Evolutionary conservation across 2,329 filamentous ascomycete genomes (phyloP), one percentile per base, ranked within the genome.

Genomic region (Talaromyces piceae): DNA sequence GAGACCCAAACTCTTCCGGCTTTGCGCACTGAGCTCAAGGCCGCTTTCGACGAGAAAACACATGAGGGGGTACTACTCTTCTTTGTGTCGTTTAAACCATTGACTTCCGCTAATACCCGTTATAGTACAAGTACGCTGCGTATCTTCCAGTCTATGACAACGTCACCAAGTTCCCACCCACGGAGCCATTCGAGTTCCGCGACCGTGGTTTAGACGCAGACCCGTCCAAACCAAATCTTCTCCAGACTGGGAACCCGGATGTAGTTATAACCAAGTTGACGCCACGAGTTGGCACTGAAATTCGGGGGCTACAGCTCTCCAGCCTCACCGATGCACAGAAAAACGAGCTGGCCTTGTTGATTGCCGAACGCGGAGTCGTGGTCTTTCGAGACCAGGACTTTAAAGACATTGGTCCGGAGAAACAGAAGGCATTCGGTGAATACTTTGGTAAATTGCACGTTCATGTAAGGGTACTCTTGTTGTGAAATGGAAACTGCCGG

Each of bases 321-420:
- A 67, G 70, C 49, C 65, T 78, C 33, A 75, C 66, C 3, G 68
- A 76, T 43, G 62, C 62, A 1, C 74, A 77, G 56, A 77, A 76
- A 63, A 73, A 77, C 49, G 74, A 77, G 46, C 68, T 77, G 11
- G 74, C 74, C 2, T 63, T 73, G 9, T 59, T 77, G 23, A 72
- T 78, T 33, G 48, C 63, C 4, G 52, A 59, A 33, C 49, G 57
- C 11, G 56, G 54, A 11, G 50, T 54, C 23, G 54, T 57, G 11
- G 52, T 57, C 5, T 56, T 56, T 27, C 45, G 46, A 11, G 50
- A 52, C 22, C 53, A 55, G 43, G 58, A 61, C 45, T 53, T 59
- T 31, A 47, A 55, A 26, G 56, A 61, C 45, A 54, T 59, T 31
- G 47, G 54, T 6, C 30, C 51, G 18, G 28, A 52, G 26, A 45